Evolutionary conservation across 306 rosid species (phyloP).

Genomic region (Casuarina equisetifolia): DNA sequence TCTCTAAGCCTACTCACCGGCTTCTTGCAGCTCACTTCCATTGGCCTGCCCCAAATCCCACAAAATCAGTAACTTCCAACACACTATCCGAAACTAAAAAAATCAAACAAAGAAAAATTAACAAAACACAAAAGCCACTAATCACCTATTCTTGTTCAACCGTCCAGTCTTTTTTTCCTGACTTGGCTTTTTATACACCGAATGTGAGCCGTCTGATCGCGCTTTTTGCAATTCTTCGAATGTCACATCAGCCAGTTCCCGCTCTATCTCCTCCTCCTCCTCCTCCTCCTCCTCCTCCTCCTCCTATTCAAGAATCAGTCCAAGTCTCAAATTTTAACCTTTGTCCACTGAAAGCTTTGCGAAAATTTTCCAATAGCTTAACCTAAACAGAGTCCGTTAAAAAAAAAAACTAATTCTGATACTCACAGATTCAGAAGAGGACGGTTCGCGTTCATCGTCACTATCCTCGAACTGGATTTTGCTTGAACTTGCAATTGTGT

Average conservation of each 20-base stretch:
- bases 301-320: background rate
- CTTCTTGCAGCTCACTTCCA: slow-evolving; percentile 84
- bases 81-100: background rate
- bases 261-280: slow-evolving; percentile 74
- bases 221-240: slow-evolving; percentile 87
- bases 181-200: slow-evolving; percentile 34
- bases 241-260: slow-evolving; percentile 75
- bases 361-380: background rate
- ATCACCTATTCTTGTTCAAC: slow-evolving; percentile 81
- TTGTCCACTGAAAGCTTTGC: background rate
- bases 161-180: slow-evolving; percentile 54
- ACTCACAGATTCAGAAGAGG: slow-evolving; percentile 33
- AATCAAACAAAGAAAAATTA: background rate
- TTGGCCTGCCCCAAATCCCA: slow-evolving; percentile 59
- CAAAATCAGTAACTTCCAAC: slow-evolving; percentile 18
- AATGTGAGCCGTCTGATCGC: slow-evolving; percentile 65
- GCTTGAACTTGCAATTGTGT: slow-evolving; percentile 19
- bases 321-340: background rate
- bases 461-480: slow-evolving; percentile 31
- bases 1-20: slow-evolving; percentile 74
- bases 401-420: background rate
- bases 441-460: slow-evolving; percentile 27
- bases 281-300: background rate
- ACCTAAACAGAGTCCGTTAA: background rate
- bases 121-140: background rate